Evolutionary conservation across 805 yeast species (phyloP), one percentile per base, ranked within the genome.

Genomic region (Komagataella populi): DNA sequence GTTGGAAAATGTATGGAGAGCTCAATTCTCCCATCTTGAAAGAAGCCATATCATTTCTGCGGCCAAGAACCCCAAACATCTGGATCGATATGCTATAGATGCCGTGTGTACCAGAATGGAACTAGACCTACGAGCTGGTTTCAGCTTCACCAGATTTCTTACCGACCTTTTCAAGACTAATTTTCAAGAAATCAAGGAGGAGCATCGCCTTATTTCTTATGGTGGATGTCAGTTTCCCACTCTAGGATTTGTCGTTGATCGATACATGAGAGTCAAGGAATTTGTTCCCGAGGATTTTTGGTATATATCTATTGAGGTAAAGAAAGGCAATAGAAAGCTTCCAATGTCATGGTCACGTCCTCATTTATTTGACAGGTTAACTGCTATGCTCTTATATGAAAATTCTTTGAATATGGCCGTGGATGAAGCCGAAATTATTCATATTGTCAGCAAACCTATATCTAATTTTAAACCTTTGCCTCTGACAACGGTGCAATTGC

Each of bases 221-320:
- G 99, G 99, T 2, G 74, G 79, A 2, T 93, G 99, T 62, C 99
- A 93, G 63, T 93, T 93, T 59, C 99, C 99, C 2, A 91, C 99
- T 0, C 70, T 93, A 50, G 98, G 99, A 3, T 93, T 93, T 66
- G 90, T 93, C 0, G 98, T 93, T 8, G 99, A 93, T 60, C 71
- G 99, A 53, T 89, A 81, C 62, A 80, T 81, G 52, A 72, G 96
- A 52, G 84, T 85, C 39, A 76, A 79, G 58, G 70, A 71, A 55
- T 93, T 91, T 65, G 68, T 73, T 5, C 76, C 87, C 0, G 98
- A 93, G 62, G 74, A 74, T 6, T 90, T 87, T 61, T 93, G 97
- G 97, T 71, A 66, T 55, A 67, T 93, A 3, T 75, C 75, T 17
- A 62, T 89, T 1, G 71, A 72, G 2, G 67, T 80, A 3, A 68